Conservation (phyloP, 2,329 filamentous ascomycete species). For the Fusarium pseudograminearum region DNA sequence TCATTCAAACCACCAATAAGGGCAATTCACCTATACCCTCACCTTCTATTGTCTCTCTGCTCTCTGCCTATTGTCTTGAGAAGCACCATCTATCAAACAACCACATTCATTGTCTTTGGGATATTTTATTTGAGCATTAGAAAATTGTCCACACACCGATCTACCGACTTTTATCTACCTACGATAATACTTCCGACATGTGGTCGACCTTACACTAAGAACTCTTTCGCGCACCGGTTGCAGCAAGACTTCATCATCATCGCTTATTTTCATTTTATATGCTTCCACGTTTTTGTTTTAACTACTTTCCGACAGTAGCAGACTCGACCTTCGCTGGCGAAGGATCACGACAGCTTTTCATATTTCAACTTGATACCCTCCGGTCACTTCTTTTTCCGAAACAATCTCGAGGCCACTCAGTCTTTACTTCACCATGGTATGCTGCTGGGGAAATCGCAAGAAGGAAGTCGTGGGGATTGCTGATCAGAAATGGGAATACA, state of each 20-base stretch:
- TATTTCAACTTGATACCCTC: conserved; percentile 29
- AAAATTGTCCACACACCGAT: background rate
- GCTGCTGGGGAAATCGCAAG: conserved; percentile 71
- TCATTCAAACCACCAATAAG: conserved; percentile 20
- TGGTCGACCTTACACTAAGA: conserved; percentile 25
- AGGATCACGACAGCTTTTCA: conserved; percentile 53
- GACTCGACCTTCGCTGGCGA: conserved; percentile 65
- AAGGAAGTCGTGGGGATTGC: conserved; percentile 75
- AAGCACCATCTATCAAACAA: background rate
- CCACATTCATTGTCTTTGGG: background rate
- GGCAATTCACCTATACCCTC: conserved; percentile 17
- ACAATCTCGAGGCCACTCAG: conserved; percentile 19
- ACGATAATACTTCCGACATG: conserved; percentile 31
- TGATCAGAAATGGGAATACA: conserved; percentile 96
- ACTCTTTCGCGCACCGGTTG: conserved; percentile 39
- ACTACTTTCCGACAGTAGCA: conserved; percentile 46
- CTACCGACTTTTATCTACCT: conserved; percentile 3
- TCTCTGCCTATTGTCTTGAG: conserved; percentile 20
- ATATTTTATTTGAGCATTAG: conserved; percentile 9
- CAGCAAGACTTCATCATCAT: conserved; percentile 34
- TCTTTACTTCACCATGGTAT: conserved; percentile 66
- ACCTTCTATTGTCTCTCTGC: conserved; percentile 13
- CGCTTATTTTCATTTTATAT: conserved; percentile 27
- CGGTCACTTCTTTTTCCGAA: conserved; percentile 27
- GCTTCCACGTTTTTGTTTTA: conserved; percentile 4